A percentile compares a stretch with the other conserved stretches of the same genome.
Evolutionary conservation across 1,284 basidiomycete genomes (phyloP).

Genomic region (Hemileia vastatrix): DNA sequence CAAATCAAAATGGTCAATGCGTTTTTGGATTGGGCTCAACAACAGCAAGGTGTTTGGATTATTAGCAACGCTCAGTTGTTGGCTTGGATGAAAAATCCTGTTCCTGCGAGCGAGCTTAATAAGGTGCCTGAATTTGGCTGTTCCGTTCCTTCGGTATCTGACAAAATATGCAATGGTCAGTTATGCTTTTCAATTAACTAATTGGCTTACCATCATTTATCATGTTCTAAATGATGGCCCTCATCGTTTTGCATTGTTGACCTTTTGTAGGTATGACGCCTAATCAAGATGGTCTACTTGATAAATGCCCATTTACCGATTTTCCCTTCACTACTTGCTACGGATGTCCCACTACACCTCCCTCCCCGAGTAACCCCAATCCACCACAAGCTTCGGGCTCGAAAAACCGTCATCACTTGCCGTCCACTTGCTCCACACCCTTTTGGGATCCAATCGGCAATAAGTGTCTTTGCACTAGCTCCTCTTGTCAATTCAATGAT

Average conservation of each 20-base stretch:
- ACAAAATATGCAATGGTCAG: slow-evolving; percentile 64
- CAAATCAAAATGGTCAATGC: slow-evolving; percentile 64
- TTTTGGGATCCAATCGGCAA: slow-evolving; percentile 66
- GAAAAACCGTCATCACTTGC: slow-evolving; percentile 48
- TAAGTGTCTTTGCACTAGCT: slow-evolving; percentile 55
- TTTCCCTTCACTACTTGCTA: slow-evolving; percentile 64
- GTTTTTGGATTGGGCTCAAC: slow-evolving; percentile 71
- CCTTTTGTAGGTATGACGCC: slow-evolving; percentile 20
- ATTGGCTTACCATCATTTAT: slow-evolving; percentile 30
- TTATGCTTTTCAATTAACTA: slow-evolving; percentile 56
- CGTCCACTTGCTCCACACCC: slow-evolving; percentile 63
- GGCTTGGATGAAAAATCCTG: slow-evolving; percentile 63
- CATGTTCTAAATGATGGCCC: no score
- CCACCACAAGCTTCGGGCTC: slow-evolving; percentile 53
- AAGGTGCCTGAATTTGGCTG: slow-evolving; percentile 54
- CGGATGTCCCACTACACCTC: slow-evolving; percentile 56
- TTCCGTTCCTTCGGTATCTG: slow-evolving; percentile 51
- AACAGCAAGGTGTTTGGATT: slow-evolving; percentile 64
- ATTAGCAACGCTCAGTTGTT: slow-evolving; percentile 64
- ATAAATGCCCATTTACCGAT: slow-evolving; percentile 58
- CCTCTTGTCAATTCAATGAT: slow-evolving; percentile 56
- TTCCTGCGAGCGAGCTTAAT: slow-evolving; percentile 55
- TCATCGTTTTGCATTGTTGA: background rate
- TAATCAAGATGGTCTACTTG: slow-evolving; percentile 48
- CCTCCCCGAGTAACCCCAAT: slow-evolving; percentile 56